Conservation (phyloP, 805 yeast genomes). For the Barnettozyma californica region DNA sequence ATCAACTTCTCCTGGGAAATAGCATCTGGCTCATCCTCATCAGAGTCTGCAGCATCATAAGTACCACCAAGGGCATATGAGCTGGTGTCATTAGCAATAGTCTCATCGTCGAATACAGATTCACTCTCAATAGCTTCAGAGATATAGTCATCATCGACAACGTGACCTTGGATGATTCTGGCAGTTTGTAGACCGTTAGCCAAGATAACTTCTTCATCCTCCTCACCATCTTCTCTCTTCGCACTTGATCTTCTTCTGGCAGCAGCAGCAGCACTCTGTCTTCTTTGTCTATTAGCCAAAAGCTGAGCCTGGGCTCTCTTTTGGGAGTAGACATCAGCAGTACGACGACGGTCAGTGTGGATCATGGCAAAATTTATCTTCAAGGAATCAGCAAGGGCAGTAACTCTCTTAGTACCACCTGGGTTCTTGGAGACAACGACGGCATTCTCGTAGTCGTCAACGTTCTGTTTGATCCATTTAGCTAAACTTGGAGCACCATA, state of each 20-base stretch:
- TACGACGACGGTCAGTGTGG: constrained; percentile 94
- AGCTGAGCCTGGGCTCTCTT: constrained; percentile 25
- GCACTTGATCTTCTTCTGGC: constrained; percentile 39
- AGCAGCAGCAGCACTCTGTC: constrained; percentile 37
- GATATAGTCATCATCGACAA: constrained; percentile 78
- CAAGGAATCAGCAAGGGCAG: constrained; percentile 94
- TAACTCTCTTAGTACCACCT: constrained; percentile 97
- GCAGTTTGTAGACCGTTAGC: constrained; percentile 90
- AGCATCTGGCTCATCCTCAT: constrained; percentile 61
- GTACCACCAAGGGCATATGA: constrained; percentile 74
- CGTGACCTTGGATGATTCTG: constrained; percentile 93
- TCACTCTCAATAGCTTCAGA: constrained; percentile 29
- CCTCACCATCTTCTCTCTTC: constrained; percentile 44
- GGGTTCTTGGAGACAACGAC: constrained; percentile 99
- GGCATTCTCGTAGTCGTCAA: constrained; percentile 77
- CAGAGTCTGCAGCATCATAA: constrained; percentile 78
- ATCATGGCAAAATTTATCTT: constrained; percentile 98
- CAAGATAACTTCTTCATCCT: constrained; percentile 61
- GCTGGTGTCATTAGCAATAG: constrained; percentile 23
- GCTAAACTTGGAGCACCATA: constrained; percentile 97
- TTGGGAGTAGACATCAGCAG: constrained; percentile 53
- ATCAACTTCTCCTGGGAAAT: constrained; percentile 68
- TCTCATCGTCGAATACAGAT: constrained; percentile 27
- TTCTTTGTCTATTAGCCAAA: constrained; percentile 30
- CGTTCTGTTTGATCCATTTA: constrained; percentile 89